Conservation (phyloP, 148 eudicot genomes). For the Fagopyrum homotropicum region DNA sequence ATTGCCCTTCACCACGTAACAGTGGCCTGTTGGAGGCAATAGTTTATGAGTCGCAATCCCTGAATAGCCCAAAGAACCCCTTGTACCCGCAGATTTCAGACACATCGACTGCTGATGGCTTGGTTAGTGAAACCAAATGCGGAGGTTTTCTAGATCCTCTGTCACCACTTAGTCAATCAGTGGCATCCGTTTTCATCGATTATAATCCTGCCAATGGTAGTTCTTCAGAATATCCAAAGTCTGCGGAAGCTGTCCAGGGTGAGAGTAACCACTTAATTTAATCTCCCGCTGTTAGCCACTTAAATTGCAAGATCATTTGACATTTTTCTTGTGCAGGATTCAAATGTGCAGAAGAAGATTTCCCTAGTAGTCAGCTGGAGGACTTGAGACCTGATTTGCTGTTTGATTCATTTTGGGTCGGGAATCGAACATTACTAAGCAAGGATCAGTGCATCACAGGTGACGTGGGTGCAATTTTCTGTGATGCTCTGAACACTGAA, state of each 20-base stretch:
- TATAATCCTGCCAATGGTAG: constrained; percentile 34
- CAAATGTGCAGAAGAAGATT: constrained; percentile 36
- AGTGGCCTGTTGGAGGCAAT: constrained; percentile 71
- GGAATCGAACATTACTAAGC: constrained; percentile 19
- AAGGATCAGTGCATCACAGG: constrained; percentile 30
- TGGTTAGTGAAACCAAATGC: constrained; percentile 34
- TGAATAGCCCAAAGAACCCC: constrained; percentile 33
- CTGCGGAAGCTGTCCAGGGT: constrained; percentile 42
- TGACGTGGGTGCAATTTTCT: constrained; percentile 41
- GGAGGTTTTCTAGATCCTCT: constrained; percentile 45
- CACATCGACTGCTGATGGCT: constrained; percentile 26
- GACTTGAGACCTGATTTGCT: constrained; percentile 53
- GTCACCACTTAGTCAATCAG: constrained; percentile 70
- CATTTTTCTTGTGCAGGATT: constrained; percentile 27
- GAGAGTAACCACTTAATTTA: neutral
- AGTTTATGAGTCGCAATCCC: constrained; percentile 37
- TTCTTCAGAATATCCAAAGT: constrained; percentile 39
- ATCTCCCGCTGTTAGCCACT: neutral
- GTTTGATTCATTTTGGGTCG: constrained; percentile 48
- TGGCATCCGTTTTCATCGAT: constrained; percentile 44
- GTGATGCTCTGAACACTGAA: constrained; percentile 41
- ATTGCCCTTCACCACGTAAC: constrained; percentile 44
- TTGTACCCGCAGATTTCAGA: constrained; percentile 25
- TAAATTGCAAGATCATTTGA: neutral
- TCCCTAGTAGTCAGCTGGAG: constrained; percentile 24